A percentile compares a stretch with the other conserved stretches of the same genome.
These are phyloP conservation scores for Daldinia bambusicola DNA, from an alignment of 495 filamentous ascomycete species.

Conservation along the genomic window DNA sequence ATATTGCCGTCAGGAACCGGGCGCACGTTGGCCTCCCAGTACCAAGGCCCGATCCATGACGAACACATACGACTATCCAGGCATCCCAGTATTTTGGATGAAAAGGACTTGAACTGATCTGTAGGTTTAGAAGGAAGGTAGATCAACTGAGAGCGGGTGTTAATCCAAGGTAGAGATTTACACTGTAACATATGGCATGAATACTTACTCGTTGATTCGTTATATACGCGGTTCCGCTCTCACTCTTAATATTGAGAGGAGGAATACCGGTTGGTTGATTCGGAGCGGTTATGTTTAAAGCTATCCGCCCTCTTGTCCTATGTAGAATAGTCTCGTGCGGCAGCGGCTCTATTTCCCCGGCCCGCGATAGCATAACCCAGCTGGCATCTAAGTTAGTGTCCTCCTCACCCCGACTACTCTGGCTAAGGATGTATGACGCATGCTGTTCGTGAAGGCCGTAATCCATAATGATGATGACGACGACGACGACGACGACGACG, in stretches of 20 bases:
- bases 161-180: slow-evolving; percentile 16
- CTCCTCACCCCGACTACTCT: slow-evolving; percentile 48
- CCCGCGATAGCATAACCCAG: slow-evolving; percentile 64
- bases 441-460: slow-evolving; percentile 61
- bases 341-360: slow-evolving; percentile 61
- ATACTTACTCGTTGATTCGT: slow-evolving; percentile 86
- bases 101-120: slow-evolving; percentile 83
- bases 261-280: slow-evolving; percentile 55
- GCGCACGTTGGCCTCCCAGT: slow-evolving; percentile 82
- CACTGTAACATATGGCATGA: background rate
- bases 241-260: slow-evolving; percentile 59
- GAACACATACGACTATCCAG: slow-evolving; percentile 90
- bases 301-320: slow-evolving; percentile 57
- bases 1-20: slow-evolving; percentile 89
- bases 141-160: slow-evolving; percentile 69
- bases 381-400: slow-evolving; percentile 60
- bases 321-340: slow-evolving; percentile 59
- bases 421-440: slow-evolving; percentile 49
- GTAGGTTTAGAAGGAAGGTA: slow-evolving; percentile 82
- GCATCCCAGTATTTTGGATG: slow-evolving; percentile 83
- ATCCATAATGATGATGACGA: slow-evolving; percentile 49
- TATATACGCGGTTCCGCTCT: slow-evolving; percentile 71
- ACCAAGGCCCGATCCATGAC: slow-evolving; percentile 96
- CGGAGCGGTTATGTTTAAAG: slow-evolving; percentile 57
- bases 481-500: slow-evolving; percentile 7